Conservation (phyloP, 2,329 filamentous ascomycete genomes). For the Pseudogymnoascus sp. region DNA sequence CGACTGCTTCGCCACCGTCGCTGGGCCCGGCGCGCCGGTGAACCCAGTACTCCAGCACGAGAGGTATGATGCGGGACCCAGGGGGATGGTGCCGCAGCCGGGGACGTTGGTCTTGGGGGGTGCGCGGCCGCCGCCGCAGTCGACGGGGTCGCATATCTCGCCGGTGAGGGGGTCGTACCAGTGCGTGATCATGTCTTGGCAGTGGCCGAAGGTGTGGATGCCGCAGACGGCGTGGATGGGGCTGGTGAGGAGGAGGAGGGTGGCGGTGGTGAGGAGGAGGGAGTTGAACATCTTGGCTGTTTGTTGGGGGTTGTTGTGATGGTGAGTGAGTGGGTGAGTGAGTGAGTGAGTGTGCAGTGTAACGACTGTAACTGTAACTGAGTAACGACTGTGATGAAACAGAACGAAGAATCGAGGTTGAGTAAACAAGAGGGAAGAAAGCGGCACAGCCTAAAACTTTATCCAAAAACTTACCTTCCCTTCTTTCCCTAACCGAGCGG, state of each 20-base stretch:
- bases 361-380: neutral
- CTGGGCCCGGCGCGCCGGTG: neutral
- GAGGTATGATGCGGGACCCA: neutral
- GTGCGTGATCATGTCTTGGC: constrained; percentile 16
- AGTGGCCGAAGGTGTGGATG: constrained; percentile 1
- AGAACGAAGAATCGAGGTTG: neutral
- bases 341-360: neutral
- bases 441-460: neutral
- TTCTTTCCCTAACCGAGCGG: neutral
- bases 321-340: neutral
- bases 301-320: neutral
- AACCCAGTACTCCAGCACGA: neutral
- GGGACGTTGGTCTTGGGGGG: neutral
- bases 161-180: constrained; percentile 18
- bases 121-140: constrained; percentile 18
- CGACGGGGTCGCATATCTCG: constrained; percentile 19
- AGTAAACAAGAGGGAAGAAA: neutral
- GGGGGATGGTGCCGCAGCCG: neutral
- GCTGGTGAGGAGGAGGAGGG: neutral
- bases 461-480: neutral
- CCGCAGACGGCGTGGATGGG: neutral
- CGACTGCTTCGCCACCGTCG: neutral
- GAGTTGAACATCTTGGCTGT: constrained; percentile 8
- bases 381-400: neutral
- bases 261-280: neutral